These are phyloP conservation scores for Fusarium agapanthi DNA, from an alignment of 2,329 filamentous ascomycete genomes.

Conservation along the genomic window DNA sequence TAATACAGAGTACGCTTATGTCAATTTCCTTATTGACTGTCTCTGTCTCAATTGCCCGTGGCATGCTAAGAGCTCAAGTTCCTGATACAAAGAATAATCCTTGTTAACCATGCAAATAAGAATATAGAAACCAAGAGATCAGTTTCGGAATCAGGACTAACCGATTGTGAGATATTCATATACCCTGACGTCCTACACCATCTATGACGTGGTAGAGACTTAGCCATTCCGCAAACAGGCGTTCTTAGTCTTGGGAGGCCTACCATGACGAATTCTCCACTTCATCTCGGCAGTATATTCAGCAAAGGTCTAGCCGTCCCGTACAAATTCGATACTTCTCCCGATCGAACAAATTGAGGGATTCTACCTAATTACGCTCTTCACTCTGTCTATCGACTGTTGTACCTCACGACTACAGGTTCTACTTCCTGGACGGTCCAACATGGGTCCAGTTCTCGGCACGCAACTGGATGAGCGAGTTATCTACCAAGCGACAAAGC, in stretches of 20 bases:
- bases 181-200: rapidly evolving
- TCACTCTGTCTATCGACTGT: rapidly evolving
- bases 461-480: rapidly evolving
- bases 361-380: rapidly evolving
- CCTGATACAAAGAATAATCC: rapidly evolving
- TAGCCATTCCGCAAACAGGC: rapidly evolving
- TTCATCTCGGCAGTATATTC: background rate
- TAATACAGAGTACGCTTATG: background rate
- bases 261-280: background rate
- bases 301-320: rapidly evolving
- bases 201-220: background rate
- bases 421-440: rapidly evolving
- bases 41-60: rapidly evolving
- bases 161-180: rapidly evolving
- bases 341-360: rapidly evolving
- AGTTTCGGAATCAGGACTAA: rapidly evolving
- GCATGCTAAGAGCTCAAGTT: rapidly evolving
- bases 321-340: rapidly evolving
- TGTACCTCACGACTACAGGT: rapidly evolving
- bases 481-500: background rate
- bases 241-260: background rate
- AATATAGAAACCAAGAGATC: rapidly evolving
- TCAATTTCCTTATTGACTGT: rapidly evolving
- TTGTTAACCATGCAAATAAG: rapidly evolving
- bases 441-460: rapidly evolving